These are phyloP conservation scores for Cladosporium halotolerans DNA, from an alignment of 2,329 filamentous ascomycete genomes.

Conservation along the genomic window DNA sequence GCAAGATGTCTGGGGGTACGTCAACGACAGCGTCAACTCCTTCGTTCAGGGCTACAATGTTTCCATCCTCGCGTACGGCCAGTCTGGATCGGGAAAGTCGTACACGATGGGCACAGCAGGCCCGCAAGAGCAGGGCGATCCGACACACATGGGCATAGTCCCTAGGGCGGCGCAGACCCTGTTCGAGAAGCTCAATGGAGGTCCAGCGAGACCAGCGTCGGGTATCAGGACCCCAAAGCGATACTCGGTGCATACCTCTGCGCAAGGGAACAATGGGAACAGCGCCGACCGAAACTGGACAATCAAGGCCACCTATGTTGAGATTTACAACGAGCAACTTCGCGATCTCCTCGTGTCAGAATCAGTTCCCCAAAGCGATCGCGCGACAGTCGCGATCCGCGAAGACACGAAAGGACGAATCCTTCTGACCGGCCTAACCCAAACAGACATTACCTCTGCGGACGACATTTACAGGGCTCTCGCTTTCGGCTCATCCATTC, in stretches of 20 bases:
- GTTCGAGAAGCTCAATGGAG: constrained; percentile 77
- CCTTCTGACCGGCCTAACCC: constrained; percentile 79
- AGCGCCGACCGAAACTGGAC: constrained; percentile 71
- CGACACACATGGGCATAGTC: constrained; percentile 68
- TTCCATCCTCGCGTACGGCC: constrained; percentile 90
- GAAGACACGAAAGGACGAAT: constrained; percentile 95
- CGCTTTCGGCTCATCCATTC: constrained; percentile 87
- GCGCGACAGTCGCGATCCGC: constrained; percentile 77
- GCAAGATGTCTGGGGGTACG: constrained; percentile 89
- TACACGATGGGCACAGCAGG: constrained; percentile 98
- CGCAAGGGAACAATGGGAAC: constrained; percentile 33
- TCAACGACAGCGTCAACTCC: constrained; percentile 80
- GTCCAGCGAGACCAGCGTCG: constrained; percentile 52
- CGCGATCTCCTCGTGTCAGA: constrained; percentile 84
- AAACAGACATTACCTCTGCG: constrained; percentile 82
- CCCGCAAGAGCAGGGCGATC: constrained; percentile 53
- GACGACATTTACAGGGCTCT: constrained; percentile 86
- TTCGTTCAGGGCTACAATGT: constrained; percentile 98
- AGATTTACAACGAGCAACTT: constrained; percentile 97
- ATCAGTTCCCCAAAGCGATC: constrained; percentile 60
- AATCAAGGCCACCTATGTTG: constrained; percentile 65
- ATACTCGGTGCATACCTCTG: constrained; percentile 55
- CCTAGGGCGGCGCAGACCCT: constrained; percentile 79
- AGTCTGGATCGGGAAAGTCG: constrained; percentile 95
- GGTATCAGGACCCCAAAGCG: constrained; percentile 74